Percentiles rank a stretch among this genome's conserved stretches.
These are phyloP conservation scores for Purpureocillium lavendulum DNA, from an alignment of 2,329 filamentous ascomycete genomes.

Conservation along the genomic window DNA sequence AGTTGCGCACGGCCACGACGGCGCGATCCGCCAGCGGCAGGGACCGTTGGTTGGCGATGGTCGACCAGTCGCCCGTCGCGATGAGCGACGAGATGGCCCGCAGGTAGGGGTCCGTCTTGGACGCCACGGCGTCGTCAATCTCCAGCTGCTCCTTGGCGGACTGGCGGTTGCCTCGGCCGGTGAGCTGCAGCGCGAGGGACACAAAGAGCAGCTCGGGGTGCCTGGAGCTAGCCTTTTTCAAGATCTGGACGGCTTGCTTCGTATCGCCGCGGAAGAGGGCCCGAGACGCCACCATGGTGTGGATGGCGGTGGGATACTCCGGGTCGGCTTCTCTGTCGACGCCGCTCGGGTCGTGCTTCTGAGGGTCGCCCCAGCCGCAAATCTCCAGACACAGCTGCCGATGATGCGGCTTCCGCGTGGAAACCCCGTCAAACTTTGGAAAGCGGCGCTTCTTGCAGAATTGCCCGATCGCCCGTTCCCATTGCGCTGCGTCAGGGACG, in stretches of 20 bases:
- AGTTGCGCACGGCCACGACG: constrained; percentile 62
- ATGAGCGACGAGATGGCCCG: constrained; percentile 73
- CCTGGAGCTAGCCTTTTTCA: constrained; percentile 57
- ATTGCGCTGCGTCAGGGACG: constrained; percentile 40
- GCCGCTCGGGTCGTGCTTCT: constrained; percentile 34
- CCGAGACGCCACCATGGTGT: constrained; percentile 69
- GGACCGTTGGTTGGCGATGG: constrained; percentile 63
- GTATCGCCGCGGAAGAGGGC: constrained; percentile 67
- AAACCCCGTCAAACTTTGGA: constrained; percentile 53
- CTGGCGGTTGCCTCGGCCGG: constrained; percentile 39
- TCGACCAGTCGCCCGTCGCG: constrained; percentile 66
- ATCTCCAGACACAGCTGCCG: constrained; percentile 68
- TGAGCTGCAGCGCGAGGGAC: constrained; percentile 57
- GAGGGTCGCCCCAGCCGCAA: constrained; percentile 61
- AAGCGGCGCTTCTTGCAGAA: constrained; percentile 56
- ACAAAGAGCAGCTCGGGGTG: constrained; percentile 61
- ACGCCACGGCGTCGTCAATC: constrained; percentile 50
- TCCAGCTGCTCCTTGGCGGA: constrained; percentile 42
- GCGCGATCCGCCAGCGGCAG: constrained; percentile 68
- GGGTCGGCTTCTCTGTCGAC: constrained; percentile 31
- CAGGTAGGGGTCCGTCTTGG: constrained; percentile 67
- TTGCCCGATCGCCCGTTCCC: constrained; percentile 53
- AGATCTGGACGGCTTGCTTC: constrained; percentile 58
- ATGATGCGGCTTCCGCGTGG: constrained; percentile 59
- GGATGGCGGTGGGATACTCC: constrained; percentile 42